These are phyloP conservation scores for Xylaria intraflava DNA, from an alignment of 495 filamentous ascomycete species.

Conservation along the genomic window DNA sequence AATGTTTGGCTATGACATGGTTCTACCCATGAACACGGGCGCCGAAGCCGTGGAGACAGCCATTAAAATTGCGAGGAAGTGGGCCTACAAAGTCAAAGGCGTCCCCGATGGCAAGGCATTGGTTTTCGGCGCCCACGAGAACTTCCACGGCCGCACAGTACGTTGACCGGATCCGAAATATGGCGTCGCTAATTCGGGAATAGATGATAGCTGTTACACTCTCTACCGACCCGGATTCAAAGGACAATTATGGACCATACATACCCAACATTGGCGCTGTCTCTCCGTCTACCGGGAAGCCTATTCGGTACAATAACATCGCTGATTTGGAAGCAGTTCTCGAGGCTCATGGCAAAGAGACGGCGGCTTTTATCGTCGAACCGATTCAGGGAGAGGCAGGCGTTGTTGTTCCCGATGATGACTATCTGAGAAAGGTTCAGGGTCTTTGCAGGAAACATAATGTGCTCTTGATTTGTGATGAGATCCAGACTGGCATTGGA, in stretches of 20 bases:
- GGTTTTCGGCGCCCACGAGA: conserved; percentile 78
- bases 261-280: conserved; percentile 78
- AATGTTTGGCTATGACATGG: conserved; percentile 94
- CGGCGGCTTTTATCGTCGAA: conserved; percentile 91
- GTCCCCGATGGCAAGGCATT: conserved; percentile 79
- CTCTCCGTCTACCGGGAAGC: conserved; percentile 67
- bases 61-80: conserved; percentile 96
- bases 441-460: conserved; percentile 90
- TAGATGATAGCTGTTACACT: conserved; percentile 93
- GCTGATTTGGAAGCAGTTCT: conserved; percentile 73
- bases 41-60: conserved; percentile 98
- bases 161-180: conserved; percentile 22
- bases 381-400: conserved; percentile 98
- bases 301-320: conserved; percentile 80
- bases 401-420: conserved; percentile 88
- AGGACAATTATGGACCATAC: conserved; percentile 95
- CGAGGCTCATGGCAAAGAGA: conserved; percentile 71
- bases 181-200: conserved; percentile 19
- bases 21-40: conserved; percentile 97
- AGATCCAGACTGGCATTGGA: conserved; percentile 97
- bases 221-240: conserved; percentile 89
- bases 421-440: conserved; percentile 76
- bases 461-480: conserved; percentile 91
- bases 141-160: conserved; percentile 96
- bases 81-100: conserved; percentile 95